Base-by-base conservation (phyloP, 805 yeast species). In the Metschnikowia santaceciliae region DNA sequence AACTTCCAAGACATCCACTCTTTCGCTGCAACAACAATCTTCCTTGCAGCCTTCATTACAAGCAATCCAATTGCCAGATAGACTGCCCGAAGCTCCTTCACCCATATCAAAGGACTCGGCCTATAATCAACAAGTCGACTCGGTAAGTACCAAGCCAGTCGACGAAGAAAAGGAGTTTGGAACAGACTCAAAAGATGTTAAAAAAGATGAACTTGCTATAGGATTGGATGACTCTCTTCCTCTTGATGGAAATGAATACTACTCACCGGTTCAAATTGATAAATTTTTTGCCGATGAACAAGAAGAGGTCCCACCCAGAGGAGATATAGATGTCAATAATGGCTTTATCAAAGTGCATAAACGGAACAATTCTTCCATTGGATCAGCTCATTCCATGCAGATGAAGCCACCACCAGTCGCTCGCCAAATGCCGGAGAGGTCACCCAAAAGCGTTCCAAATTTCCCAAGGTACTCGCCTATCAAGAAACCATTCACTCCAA, bases 221-320 rank as follows among this genome's bases (percentile, higher is more conserved):
- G 38, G 7, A 2, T 7, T 20, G 19, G 32, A 20, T 10, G 38
- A 32, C 34, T 33, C 20, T 8, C 37, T 19, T 19, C 13, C 23
- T 6, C 13, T 34, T 22, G 40, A 22, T 34, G 32, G 32, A 3
- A 44, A 19, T 26, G 48, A 19, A 10, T 45, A 36, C 22, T 55
- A 53, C 42, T 51, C 61, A 0, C 56, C 54, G 5, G 47, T 37
- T 1, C 58, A 58, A 37, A 51, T 58, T 15, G 51, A 56, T 30
- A 48, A 46, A 11, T 55, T 58, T 15, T 50, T 58, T 15, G 26
- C 50, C 0, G 61, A 58, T 32, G 46, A 49, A 15, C 61, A 58
- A 35, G 42, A 41, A n/a, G 60, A 57, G 32, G 60, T 58, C 2
- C 61, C 61, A 6, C 58, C 56, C 1, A 47, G 61, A 32, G 58